These are phyloP conservation scores for Pseudocercospora fuligena DNA, from an alignment of 2,329 filamentous ascomycete genomes.

Conservation along the genomic window DNA sequence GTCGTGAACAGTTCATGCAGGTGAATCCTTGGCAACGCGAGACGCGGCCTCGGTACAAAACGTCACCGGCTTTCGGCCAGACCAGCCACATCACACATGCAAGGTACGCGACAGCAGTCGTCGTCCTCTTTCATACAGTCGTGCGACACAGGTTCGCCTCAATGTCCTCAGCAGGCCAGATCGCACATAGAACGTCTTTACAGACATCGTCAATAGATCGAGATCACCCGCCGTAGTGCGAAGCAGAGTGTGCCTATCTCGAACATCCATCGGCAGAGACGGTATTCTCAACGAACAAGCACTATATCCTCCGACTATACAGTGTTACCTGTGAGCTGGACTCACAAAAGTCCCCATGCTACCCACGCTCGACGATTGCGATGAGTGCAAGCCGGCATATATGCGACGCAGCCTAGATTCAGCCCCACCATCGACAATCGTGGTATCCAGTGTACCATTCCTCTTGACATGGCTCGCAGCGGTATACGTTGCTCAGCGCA, in stretches of 20 bases:
- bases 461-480: conserved; percentile 70
- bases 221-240: background rate
- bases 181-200: background rate
- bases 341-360: conserved; percentile 37
- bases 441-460: conserved; percentile 71
- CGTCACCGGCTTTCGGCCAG: background rate
- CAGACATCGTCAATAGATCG: background rate
- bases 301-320: background rate
- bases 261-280: background rate
- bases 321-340: background rate
- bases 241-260: background rate
- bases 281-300: background rate
- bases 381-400: conserved; percentile 62
- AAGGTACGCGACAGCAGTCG: conserved; percentile 10
- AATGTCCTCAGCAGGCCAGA: background rate
- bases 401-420: conserved; percentile 48
- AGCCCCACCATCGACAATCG: conserved; percentile 54
- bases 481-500: conserved; percentile 66
- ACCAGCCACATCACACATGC: conserved; percentile 2
- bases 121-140: background rate
- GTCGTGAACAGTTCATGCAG: background rate
- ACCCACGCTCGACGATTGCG: conserved; percentile 53
- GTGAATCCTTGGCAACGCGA: conserved; percentile 1
- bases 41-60: background rate
- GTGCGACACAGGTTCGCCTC: conserved; percentile 4